Conservation (phyloP, 345 rosid genomes). For the Brassica juncea region DNA sequence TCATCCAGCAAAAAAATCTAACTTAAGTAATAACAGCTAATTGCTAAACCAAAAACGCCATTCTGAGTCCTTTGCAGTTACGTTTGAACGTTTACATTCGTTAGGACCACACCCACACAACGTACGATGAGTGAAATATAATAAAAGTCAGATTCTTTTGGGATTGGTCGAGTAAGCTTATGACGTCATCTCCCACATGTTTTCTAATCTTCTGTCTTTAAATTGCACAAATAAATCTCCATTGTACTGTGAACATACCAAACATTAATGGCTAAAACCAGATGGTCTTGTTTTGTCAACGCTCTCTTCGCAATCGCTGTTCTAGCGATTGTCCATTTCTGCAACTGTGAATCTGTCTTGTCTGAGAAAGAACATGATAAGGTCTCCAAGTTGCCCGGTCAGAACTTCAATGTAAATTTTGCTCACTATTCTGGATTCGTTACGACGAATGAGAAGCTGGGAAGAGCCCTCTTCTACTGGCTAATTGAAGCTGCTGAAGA, state of each 20-base stretch:
- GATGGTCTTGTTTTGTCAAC: constrained; percentile 20
- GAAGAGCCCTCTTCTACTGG: constrained; percentile 89
- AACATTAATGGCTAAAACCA: constrained; percentile 30
- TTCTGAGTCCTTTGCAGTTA: background rate
- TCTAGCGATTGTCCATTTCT: constrained; percentile 30
- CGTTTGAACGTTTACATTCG: background rate
- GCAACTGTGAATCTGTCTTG: constrained; percentile 30
- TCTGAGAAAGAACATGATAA: constrained; percentile 61
- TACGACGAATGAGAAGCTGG: constrained; percentile 61
- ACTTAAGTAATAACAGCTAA: background rate
- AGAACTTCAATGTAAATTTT: constrained; percentile 60
- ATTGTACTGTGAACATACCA: background rate
- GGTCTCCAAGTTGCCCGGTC: constrained; percentile 71
- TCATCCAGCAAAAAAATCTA: background rate
- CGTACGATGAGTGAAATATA: constrained; percentile 25
- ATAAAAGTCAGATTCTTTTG: constrained; percentile 16
- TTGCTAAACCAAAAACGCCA: background rate
- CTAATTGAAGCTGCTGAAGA: constrained; percentile 71
- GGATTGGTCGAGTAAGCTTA: background rate
- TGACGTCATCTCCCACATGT: constrained; percentile 35
- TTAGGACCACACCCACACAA: constrained; percentile 15
- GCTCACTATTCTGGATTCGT: constrained; percentile 76
- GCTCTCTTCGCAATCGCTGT: constrained; percentile 19
- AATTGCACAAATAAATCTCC: background rate
- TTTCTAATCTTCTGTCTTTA: constrained; percentile 9